Evolutionary conservation across 1,139 yeast genomes (phyloP), one percentile per base, ranked within the genome.

Genomic region (Casaregolazyma lundiana): DNA sequence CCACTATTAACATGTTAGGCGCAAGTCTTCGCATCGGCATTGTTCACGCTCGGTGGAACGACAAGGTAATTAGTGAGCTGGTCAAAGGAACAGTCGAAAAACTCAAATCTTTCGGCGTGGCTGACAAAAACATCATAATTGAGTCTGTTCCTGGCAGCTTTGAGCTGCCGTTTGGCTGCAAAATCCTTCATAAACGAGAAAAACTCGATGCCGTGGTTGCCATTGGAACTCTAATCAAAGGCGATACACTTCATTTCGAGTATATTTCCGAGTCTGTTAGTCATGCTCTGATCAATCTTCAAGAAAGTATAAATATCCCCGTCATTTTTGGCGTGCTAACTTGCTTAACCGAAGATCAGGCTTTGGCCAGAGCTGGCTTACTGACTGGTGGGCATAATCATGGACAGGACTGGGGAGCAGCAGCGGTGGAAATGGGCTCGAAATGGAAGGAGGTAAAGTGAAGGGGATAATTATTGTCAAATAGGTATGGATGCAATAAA

Each of bases 381-480:
- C 77, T 82, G 51, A 71, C 70, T 24, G 87, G 82, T 42, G 75
- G 73, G 21, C 98, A 92, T 68, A 92, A 92, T 71, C 98, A 92
- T 63, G 98, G 98, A 53, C 88, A 79, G 62, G 97, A 92, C 67
- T 92, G 97, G 97, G 98, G 95, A 58, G 92, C 95, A 39, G 97
- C 97, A 50, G 97, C 97, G n/a, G 96, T 92, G 34, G 98, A 92
- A 71, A 90, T 89, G 97, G 81, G 63, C 20, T 41, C 44, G 49
- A 65, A 64, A 54, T 51, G 55, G 53, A 49, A 42, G 24, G 38
- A 36, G 9, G 53, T 48, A 30, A 34, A 17, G 16, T 34, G 19
- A 34, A 16, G 13, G 21, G 13, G 13, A 6, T 26, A 26, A 15
- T 4, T 24, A 24, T 4, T 24, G 11, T 24, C 13, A 11, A 24